Evolutionary conservation across 208 protist species (phyloP), one percentile per base, ranked within the genome.

Genomic region (Trypanosoma lewisi): DNA sequence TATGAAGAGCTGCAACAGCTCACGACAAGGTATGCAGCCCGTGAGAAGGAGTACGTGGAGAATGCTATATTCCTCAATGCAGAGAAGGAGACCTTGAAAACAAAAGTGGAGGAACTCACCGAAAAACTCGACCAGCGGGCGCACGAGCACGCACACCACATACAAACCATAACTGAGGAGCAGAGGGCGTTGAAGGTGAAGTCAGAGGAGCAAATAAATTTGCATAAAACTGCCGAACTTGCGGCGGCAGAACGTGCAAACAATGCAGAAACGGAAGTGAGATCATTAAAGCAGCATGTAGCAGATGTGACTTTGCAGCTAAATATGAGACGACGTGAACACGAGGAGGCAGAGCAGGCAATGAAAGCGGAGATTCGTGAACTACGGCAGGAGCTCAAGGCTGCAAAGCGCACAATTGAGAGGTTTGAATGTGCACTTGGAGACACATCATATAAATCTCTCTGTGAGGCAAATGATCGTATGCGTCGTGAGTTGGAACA

Each of bases 381-480:
- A 27, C 61, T 87, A 28, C 73, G 77, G 34, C 63, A 71, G 30
- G 89, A 96, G 70, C 69, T 93, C 34, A 69, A 58, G 25, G 81
- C 85, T 19, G 85, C 85, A 27, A 91, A 89, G 67, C 82, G 82
- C 33, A 96, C 89, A 23, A 92, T 96, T 58, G 78, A 91, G 55
- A 75, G 85, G n/a, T 82, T 93, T 37, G 89, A 96, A 61, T 75
- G 67, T 27, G 73, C 80, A 8, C 72, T 96, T 39, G 85, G 86
- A 21, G 89, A 94, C 41, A 67, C 73, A 12, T 78, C 82, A 52
- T 91, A 81, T 67, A 85, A 78, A 44, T 83, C 88, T 49, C 71
- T 93, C 28, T 79, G 78, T 5, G 85, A 89, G 69, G 80, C 83
- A 55, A 94, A 94, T 57, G 87, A 88, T 41, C 71, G 75, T 33